phyloP scores from a whole-genome alignment of 352 stramenopile species.

The Phytophthora cactorum region DNA sequence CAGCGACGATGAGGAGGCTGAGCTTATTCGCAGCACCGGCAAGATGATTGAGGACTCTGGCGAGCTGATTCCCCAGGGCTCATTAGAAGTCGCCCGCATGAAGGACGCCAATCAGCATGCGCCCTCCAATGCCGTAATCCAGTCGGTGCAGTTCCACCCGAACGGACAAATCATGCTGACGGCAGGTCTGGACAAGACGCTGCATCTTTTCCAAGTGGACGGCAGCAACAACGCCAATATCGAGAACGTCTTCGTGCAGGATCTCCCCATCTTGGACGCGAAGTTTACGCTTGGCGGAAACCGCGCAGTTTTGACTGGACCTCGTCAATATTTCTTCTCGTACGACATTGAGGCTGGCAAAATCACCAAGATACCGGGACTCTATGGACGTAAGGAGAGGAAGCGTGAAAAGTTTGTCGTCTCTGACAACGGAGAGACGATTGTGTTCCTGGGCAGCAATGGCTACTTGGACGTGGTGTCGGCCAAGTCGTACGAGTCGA shows the following conservation, averaged over 20 bases:
- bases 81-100: conserved; percentile 76
- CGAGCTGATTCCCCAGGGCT: conserved; percentile 64
- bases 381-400: conserved; percentile 91
- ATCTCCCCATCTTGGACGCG: conserved; percentile 89
- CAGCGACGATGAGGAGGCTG: conserved; percentile 68
- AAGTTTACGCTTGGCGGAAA: conserved; percentile 84
- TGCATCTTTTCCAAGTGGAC: conserved; percentile 94
- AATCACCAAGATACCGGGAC: conserved; percentile 90
- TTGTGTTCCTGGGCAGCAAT: conserved; percentile 96
- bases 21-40: conserved; percentile 58
- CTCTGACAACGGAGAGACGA: conserved; percentile 86
- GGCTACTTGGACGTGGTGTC: conserved; percentile 96
- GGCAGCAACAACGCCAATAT: conserved; percentile 89
- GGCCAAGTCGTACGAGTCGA: conserved; percentile 92
- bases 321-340: conserved; percentile 96
- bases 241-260: conserved; percentile 90
- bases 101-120: conserved; percentile 93
- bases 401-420: conserved; percentile 92
- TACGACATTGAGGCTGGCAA: conserved; percentile 95
- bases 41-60: conserved; percentile 61
- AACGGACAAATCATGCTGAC: conserved; percentile 90
- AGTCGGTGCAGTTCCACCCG: conserved; percentile 90
- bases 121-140: conserved; percentile 84
- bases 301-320: conserved; percentile 91
- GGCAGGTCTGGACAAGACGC: conserved; percentile 92